Percentiles rank a stretch among this genome's conserved stretches.
phyloP scores from a whole-genome alignment of 345 rosid species.

The Salix suchowensis region DNA sequence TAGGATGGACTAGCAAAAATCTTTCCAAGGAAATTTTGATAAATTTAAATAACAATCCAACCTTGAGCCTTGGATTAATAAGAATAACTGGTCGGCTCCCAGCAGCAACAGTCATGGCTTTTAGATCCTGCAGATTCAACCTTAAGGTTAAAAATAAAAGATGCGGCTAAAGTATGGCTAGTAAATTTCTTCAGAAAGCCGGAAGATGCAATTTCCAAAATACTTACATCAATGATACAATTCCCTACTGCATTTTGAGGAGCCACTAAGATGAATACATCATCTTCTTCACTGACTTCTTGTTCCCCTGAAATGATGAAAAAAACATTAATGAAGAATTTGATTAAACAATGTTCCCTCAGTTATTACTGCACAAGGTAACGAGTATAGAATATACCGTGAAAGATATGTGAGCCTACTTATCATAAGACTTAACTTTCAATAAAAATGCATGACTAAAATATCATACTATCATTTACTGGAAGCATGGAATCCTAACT shows the following conservation, averaged over 20 bases:
- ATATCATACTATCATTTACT: neutral
- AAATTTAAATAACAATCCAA: slow-evolving; percentile 11
- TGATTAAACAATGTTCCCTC: too few species aligned
- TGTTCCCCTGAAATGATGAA: slow-evolving; percentile 50
- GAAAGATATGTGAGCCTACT: too few species aligned
- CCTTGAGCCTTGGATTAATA: slow-evolving; percentile 86
- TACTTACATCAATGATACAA: slow-evolving; percentile 81
- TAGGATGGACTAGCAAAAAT: neutral
- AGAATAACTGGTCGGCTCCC: slow-evolving; percentile 83
- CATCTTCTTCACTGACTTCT: slow-evolving; percentile 86
- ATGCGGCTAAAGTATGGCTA: neutral
- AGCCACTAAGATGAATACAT: slow-evolving; percentile 82
- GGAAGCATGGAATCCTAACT: neutral
- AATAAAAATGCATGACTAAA: too few species aligned
- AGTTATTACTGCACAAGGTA: too few species aligned
- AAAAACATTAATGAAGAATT: neutral
- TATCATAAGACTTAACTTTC: too few species aligned
- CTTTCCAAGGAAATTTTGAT: neutral
- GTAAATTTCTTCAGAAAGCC: neutral
- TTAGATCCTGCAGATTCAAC: slow-evolving; percentile 54
- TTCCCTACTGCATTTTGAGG: slow-evolving; percentile 98
- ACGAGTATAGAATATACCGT: too few species aligned
- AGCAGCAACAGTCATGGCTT: slow-evolving; percentile 92
- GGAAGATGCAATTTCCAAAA: slow-evolving; percentile 5
- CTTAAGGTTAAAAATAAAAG: slow-evolving; percentile 9